These are phyloP conservation scores for Schizonepeta tenuifolia DNA, from an alignment of 257 asterid genomes.

Conservation along the genomic window DNA sequence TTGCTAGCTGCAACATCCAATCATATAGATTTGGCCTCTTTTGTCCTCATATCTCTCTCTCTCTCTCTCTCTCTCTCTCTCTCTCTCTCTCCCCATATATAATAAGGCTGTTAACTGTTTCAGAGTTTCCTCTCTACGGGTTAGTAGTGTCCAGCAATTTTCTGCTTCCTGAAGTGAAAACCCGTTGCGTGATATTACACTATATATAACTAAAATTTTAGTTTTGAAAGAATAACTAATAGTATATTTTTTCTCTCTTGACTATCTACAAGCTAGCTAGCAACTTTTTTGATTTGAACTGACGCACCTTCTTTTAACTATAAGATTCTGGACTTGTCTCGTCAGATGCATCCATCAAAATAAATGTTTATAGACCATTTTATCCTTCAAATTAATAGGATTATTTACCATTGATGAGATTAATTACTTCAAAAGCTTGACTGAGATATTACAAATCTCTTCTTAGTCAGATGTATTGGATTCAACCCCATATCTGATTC, in stretches of 20 bases:
- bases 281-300: slow-evolving; percentile 11
- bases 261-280: slow-evolving; percentile 14
- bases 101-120: slow-evolving; percentile 24
- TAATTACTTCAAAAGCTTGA: too few species aligned
- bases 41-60: slow-evolving; percentile 36
- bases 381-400: slow-evolving; percentile 24
- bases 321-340: slow-evolving; percentile 1
- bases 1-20: slow-evolving; percentile 47
- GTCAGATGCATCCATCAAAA: neutral
- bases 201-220: too few species aligned
- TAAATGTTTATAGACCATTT: neutral
- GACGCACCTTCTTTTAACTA: slow-evolving; percentile 4
- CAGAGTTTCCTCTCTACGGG: slow-evolving; percentile 12
- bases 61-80: slow-evolving; percentile 12
- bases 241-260: neutral
- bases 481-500: too few species aligned
- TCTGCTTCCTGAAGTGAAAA: slow-evolving; percentile 6
- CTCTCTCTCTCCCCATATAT: too few species aligned
- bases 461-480: too few species aligned
- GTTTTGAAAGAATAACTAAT: too few species aligned
- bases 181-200: neutral
- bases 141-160: slow-evolving; percentile 35
- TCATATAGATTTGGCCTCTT: slow-evolving; percentile 47
- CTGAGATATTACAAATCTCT: too few species aligned
- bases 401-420: too few species aligned